phyloP scores from a whole-genome alignment of 257 asterid species.

The Phtheirospermum japonicum region DNA sequence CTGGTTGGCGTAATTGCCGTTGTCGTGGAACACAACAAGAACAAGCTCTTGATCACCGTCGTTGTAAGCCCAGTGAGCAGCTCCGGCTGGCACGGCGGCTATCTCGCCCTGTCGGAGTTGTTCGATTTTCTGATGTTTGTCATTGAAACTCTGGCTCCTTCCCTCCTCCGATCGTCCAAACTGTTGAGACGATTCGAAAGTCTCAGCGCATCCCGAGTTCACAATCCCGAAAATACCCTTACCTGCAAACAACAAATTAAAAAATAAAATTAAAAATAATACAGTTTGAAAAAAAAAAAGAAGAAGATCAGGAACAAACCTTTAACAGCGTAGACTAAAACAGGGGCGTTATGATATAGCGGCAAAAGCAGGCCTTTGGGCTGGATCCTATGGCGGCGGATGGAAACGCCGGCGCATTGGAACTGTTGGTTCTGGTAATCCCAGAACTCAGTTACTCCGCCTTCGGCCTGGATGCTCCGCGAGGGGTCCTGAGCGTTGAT shows the following conservation, averaged over 20 bases:
- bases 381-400: conserved; percentile 43
- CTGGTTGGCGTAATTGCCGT: conserved; percentile 40
- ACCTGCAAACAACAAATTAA: no score
- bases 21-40: conserved; percentile 33
- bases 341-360: conserved; percentile 43
- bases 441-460: conserved; percentile 54
- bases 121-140: conserved; percentile 41
- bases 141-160: conserved; percentile 35
- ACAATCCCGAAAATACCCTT: conserved; percentile 35
- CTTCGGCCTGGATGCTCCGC: conserved; percentile 40
- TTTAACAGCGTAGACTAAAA: conserved; percentile 37
- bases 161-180: conserved; percentile 15
- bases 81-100: conserved; percentile 40
- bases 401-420: conserved; percentile 55
- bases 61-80: conserved; percentile 54
- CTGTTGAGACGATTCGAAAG: conserved; percentile 43
- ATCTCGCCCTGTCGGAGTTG: conserved; percentile 40
- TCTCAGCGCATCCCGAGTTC: conserved; percentile 56
- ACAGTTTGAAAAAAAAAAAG: not conserved
- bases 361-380: conserved; percentile 44
- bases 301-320: no score
- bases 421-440: conserved; percentile 38
- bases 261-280: no score
- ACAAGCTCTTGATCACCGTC: conserved; percentile 45
- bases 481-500: conserved; percentile 46